Conservation (phyloP, 176 grass and related monocot genomes). For the Triticum turgidum region DNA sequence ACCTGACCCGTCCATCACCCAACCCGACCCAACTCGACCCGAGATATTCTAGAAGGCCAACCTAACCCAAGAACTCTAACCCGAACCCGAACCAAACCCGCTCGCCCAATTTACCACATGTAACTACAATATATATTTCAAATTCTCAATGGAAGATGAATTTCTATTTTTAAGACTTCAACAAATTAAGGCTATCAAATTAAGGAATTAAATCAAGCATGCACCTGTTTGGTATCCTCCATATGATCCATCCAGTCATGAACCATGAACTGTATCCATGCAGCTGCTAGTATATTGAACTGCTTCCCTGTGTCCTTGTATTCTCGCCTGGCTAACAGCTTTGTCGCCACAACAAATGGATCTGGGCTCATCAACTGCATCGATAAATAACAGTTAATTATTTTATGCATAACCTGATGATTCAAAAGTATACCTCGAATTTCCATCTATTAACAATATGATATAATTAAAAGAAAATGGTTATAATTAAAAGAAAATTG, state of each 20-base stretch:
- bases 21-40: neutral
- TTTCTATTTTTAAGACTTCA: conserved; percentile 7
- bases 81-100: neutral
- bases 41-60: conserved; percentile 16
- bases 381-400: conserved; percentile 5
- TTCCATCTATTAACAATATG: conserved; percentile 9
- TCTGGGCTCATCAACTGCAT: conserved; percentile 53
- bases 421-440: conserved; percentile 16
- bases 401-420: neutral
- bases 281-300: conserved; percentile 58
- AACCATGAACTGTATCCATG: conserved; percentile 79
- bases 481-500: no score
- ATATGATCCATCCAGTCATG: conserved; percentile 74
- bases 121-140: conserved; percentile 23
- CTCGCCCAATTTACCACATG: neutral
- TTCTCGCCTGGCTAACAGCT: conserved; percentile 41
- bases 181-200: neutral
- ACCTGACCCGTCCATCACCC: neutral
- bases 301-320: conserved; percentile 64
- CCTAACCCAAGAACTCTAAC: neutral
- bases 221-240: conserved; percentile 57
- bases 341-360: conserved; percentile 51
- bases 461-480: conserved; percentile 19
- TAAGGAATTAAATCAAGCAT: conserved; percentile 23
- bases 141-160: conserved; percentile 1